Evolutionary conservation across 2,329 filamentous ascomycete species (phyloP).

Genomic region (Sphaerulina musiva): DNA sequence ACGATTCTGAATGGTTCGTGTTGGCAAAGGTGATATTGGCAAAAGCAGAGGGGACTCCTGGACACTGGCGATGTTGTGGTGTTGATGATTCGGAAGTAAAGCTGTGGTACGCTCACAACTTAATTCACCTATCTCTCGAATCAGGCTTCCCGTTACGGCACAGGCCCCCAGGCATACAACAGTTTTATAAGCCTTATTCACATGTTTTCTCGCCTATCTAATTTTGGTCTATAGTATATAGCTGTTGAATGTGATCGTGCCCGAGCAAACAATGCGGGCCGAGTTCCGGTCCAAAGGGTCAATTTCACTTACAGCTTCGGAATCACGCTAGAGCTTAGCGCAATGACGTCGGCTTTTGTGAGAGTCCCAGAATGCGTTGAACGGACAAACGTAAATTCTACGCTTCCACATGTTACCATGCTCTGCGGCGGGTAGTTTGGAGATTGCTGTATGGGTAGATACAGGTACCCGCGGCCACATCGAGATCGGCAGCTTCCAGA

Average conservation of each 20-base stretch:
- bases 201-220: background rate
- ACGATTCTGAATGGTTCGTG: background rate
- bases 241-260: background rate
- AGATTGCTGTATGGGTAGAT: too few species aligned
- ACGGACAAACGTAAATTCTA: too few species aligned
- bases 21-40: background rate
- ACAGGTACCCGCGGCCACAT: too few species aligned
- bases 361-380: too few species aligned
- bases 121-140: background rate
- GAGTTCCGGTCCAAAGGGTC: background rate
- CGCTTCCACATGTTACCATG: too few species aligned
- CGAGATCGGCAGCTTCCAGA: too few species aligned
- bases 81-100: background rate
- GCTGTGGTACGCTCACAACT: background rate
- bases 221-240: background rate
- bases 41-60: background rate
- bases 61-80: background rate
- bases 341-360: too few species aligned
- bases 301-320: background rate
- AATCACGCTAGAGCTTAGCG: background rate
- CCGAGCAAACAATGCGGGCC: conserved; percentile 6
- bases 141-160: conserved; percentile 7
- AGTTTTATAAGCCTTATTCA: background rate
- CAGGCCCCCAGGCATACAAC: conserved; percentile 6
- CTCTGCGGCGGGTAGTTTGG: too few species aligned